Evolutionary conservation across 2,329 filamentous ascomycete genomes (phyloP).

Genomic region (Phyllosticta citrichinensis): DNA sequence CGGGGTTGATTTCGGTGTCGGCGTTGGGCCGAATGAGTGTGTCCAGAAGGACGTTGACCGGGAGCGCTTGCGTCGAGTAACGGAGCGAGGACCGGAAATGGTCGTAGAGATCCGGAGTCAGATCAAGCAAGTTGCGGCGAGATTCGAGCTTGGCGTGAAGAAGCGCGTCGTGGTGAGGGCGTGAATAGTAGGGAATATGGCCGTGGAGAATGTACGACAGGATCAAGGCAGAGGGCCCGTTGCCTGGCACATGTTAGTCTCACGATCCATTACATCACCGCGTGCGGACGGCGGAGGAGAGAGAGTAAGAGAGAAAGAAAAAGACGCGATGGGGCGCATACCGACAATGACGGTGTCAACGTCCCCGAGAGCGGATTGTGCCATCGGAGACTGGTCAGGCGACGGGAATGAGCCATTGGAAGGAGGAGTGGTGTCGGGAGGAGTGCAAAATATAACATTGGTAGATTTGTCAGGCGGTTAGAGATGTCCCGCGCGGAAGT

Average conservation of each 20-base stretch:
- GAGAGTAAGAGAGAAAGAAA: neutral
- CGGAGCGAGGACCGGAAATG: constrained; percentile 51
- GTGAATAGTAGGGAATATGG: constrained; percentile 46
- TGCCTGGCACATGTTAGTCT: constrained; percentile 33
- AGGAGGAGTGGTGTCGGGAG: neutral
- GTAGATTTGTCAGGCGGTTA: constrained; percentile 12
- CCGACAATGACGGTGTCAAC: constrained; percentile 33
- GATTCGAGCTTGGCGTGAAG: constrained; percentile 45
- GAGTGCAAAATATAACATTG: neutral
- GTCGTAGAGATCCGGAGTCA: constrained; percentile 41
- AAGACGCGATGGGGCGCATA: constrained; percentile 11
- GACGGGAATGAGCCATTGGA: constrained; percentile 1
- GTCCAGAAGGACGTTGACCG: constrained; percentile 50
- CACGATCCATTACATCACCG: constrained; percentile 16
- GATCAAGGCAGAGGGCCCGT: constrained; percentile 52
- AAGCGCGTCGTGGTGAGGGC: constrained; percentile 47
- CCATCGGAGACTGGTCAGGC: constrained; percentile 23
- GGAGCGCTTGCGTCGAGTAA: constrained; percentile 52
- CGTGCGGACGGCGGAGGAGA: constrained; percentile 5
- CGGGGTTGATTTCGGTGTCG: constrained; percentile 45
- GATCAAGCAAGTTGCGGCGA: constrained; percentile 37
- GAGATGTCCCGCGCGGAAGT: constrained; percentile 3
- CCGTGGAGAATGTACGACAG: constrained; percentile 54
- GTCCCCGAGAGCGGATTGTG: constrained; percentile 24
- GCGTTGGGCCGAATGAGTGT: constrained; percentile 49